Base-by-base conservation (phyloP, 192 early-diverging fungal species). In the Dissophora ornata region DNA sequence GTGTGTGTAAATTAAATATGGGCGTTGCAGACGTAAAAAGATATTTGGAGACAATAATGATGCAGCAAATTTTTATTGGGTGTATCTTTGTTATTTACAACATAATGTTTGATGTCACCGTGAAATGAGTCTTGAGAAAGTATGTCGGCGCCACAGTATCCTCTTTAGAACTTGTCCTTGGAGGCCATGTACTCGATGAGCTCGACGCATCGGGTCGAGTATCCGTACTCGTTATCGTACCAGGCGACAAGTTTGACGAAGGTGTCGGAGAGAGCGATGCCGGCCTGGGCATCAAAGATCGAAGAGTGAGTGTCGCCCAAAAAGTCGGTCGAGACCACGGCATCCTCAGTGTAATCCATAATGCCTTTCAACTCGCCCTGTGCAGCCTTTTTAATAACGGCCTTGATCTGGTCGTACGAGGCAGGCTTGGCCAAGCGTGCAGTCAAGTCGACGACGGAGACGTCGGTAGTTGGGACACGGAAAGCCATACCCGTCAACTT, bases 401-500 rank as follows among this genome's bases (percentile, higher is more conserved):
- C 84, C 79, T 95, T 95, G 83, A 98, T 96, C 77, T 95, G 85
- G 25, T 93, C 91, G 85, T 97, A 97, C 69, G 85, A 89, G 56
- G 97, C 94, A 47, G 87, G 86, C 90, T 97, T 98, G 79, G 87
- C 83, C 55, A 97, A 84, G 71, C 95, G 93, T 62, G 92, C 92
- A 32, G 97, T 99, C 81, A 99, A 84, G 81, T 99, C 97, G 67
- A 99, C 96, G 45, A 99, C 94, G 26, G 96, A 97, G 54, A 99
- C 97, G 77, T 98, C 95, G 10, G 80, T 93, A 84, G 79, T 89
- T 30, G 92, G 90, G 55, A 99, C 94, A 87, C 96, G 96, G 90
- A 99, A 96, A 59, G 97, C 90, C 97, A 99, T 97, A 77, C 97
- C 97, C 45, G 97, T 98, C 59, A 99, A 85, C 88, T 97, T 98